phyloP scores from a whole-genome alignment of 805 yeast species.

The Spathaspora gorwiae region DNA sequence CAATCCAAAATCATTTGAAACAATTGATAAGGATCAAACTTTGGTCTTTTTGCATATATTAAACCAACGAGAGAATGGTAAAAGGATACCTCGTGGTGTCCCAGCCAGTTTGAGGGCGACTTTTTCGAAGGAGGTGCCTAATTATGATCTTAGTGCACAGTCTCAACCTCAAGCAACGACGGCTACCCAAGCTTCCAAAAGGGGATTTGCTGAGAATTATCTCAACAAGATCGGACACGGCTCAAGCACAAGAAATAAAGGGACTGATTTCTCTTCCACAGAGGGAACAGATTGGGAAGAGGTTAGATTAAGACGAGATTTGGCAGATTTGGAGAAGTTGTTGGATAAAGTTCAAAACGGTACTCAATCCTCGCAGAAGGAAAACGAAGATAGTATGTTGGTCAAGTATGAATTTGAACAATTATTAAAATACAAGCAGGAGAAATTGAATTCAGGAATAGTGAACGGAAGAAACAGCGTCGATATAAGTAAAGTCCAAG shows the following conservation, averaged over 20 bases:
- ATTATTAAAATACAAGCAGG: constrained; percentile 71
- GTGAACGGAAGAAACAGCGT: constrained; percentile 11
- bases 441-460: constrained; percentile 36
- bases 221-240: constrained; percentile 53
- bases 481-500: constrained; percentile 49
- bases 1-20: constrained; percentile 80
- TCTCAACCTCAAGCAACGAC: constrained; percentile 22
- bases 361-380: constrained; percentile 11
- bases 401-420: constrained; percentile 71
- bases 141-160: constrained; percentile 50
- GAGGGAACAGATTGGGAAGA: constrained; percentile 92
- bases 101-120: constrained; percentile 91
- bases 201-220: constrained; percentile 51
- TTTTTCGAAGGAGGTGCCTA: constrained; percentile 79
- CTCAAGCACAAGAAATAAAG: constrained; percentile 34
- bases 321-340: constrained; percentile 68
- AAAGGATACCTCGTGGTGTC: constrained; percentile 87
- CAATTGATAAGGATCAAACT: constrained; percentile 91
- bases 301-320: constrained; percentile 73
- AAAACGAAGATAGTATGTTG: constrained; percentile 20
- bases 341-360: constrained; percentile 46
- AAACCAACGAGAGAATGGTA: constrained; percentile 82
- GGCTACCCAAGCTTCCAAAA: constrained; percentile 9
- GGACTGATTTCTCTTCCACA: constrained; percentile 68
- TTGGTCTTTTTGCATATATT: constrained; percentile 84